Conservation (phyloP, 805 yeast genomes). For the Barnettozyma sucrosica region DNA sequence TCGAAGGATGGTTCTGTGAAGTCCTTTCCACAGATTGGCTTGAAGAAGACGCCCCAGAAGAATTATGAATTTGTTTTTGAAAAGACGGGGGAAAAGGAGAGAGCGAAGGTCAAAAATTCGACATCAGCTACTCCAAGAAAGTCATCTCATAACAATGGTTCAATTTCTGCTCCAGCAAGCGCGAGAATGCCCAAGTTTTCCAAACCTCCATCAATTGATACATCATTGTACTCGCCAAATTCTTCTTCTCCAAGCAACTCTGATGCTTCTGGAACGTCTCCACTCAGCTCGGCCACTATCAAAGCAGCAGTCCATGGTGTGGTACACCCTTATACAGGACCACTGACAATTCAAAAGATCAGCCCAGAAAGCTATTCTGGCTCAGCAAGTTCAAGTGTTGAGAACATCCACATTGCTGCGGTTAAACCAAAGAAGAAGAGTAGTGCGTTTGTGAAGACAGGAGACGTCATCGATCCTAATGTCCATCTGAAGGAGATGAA, state of each 20-base stretch:
- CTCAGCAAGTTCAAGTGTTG: constrained; percentile 5
- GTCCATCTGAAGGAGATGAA: constrained; percentile 12
- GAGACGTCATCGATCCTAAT: not conserved
- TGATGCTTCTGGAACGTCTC: constrained; percentile 20
- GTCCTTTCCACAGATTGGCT: not conserved
- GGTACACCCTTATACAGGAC: constrained; percentile 14
- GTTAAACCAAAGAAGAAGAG: not conserved
- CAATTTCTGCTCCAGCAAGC: constrained; percentile 4
- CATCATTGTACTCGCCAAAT: constrained; percentile 18
- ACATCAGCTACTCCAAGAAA: constrained; percentile 17
- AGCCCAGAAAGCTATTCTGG: constrained; percentile 13
- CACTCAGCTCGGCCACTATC: constrained; percentile 10
- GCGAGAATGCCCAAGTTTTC: constrained; percentile 15
- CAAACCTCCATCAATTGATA: constrained; percentile 23
- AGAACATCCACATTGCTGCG: not conserved
- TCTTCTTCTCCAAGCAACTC: constrained; percentile 23
- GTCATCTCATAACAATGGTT: constrained; percentile 8
- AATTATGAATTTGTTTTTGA: constrained; percentile 25
- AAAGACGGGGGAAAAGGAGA: constrained; percentile 1
- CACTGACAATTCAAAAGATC: constrained; percentile 11
- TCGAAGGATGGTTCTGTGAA: not conserved
- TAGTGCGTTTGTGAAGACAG: not conserved
- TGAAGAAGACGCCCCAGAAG: constrained; percentile 14
- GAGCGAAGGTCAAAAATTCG: not conserved
- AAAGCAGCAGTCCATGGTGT: constrained; percentile 3